Evolutionary conservation across 805 yeast genomes (phyloP), one percentile per base, ranked within the genome.

Genomic region (Saccharomycopsis sp.): DNA sequence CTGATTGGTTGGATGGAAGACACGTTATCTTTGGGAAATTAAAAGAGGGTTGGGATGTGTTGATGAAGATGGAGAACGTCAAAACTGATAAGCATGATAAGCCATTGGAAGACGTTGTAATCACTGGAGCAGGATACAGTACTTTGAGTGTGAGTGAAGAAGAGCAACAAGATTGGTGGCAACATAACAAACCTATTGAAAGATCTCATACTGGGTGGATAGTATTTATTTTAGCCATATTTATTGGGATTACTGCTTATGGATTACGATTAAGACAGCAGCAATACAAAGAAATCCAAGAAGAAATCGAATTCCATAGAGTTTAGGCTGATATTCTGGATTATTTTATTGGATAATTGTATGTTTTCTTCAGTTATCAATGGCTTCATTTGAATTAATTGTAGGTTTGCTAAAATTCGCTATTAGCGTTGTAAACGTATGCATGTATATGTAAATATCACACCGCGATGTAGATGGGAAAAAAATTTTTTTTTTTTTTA

Each of bases 21-120:
- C 82, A 82, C 62, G 90, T 84, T 53, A 89, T 81, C 1, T 84
- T 85, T 59, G 94, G 93, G 38, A 87, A 83, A 63, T 79, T 85
- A 38, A 57, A 74, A 11, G 79, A 76, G 31, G 93, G 93, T 4
- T 63, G 74, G 47, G 82, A 80, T 19, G 72, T 81, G 4, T 70
- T 85, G 35, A 72, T 74, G 33, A 59, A 69, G 52, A 69, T 86
- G 50, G 88, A 83, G 59, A 64, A 66, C 41, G 75, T 75, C 41
- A 64, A 75, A 51, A 74, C 80, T 3, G 61, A 60, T 39, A 45
- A 45, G 1, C 28, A 48, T 6, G 68, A 70, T 49, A 65, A 58
- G 46, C 85, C 85, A 21, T 48, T 56, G 4, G 58, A 60, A 23
- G 70, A 68, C 17, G 65, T 79, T 9, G 61, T 51, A 9, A 70